phyloP scores from a whole-genome alignment of 805 yeast genomes.

The Monosporozyma aquatica region DNA sequence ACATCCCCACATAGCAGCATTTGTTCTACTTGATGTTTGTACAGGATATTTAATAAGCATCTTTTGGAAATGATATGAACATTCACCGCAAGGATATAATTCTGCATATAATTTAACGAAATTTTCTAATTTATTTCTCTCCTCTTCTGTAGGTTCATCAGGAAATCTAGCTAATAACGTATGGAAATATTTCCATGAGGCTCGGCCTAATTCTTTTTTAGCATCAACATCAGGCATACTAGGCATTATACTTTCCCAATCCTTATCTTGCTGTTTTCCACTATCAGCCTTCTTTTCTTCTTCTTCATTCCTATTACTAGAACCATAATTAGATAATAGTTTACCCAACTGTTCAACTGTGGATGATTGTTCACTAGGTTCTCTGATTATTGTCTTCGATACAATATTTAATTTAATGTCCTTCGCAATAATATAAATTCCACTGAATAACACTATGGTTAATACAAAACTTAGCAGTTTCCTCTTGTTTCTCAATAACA shows the following conservation, averaged over 20 bases:
- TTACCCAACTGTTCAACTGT: neutral
- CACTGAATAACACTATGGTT: slow-evolving; percentile 3
- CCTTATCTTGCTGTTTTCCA: neutral
- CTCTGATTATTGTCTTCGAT: slow-evolving; percentile 4
- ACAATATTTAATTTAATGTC: slow-evolving; percentile 4
- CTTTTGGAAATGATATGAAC: slow-evolving; percentile 82
- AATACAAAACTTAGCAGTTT: slow-evolving; percentile 8
- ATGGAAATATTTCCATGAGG: slow-evolving; percentile 89
- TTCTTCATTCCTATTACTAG: neutral
- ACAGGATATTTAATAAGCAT: slow-evolving; percentile 71
- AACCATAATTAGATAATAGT: no score
- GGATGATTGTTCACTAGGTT: neutral
- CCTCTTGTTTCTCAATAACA: slow-evolving; percentile 28
- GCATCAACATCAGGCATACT: slow-evolving; percentile 71
- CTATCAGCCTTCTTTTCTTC: neutral
- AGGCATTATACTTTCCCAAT: slow-evolving; percentile 60
- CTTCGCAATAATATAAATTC: neutral
- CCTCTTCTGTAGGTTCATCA: slow-evolving; percentile 58
- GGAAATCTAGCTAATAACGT: slow-evolving; percentile 91
- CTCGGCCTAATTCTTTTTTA: slow-evolving; percentile 74
- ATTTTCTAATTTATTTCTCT: slow-evolving; percentile 50
- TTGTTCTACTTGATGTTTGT: slow-evolving; percentile 62
- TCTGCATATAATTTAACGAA: slow-evolving; percentile 74
- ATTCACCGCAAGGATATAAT: slow-evolving; percentile 95
- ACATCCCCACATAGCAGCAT: slow-evolving; percentile 96